Base-by-base conservation (phyloP, 2,329 filamentous ascomycete species). In the Penicillium expansum region DNA sequence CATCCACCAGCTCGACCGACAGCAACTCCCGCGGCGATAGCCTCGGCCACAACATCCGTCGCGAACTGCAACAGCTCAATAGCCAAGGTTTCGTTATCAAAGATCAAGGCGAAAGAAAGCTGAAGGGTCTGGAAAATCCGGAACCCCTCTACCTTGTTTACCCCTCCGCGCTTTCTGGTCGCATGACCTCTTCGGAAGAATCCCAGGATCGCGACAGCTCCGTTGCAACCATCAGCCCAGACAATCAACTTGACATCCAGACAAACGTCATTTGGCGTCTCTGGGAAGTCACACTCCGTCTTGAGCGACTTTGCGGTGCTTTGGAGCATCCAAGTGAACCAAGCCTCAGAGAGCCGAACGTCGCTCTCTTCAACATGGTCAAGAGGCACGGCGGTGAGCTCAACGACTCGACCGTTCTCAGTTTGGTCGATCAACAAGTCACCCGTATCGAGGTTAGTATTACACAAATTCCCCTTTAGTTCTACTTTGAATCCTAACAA, bases 101-200 rank as follows among this genome's bases (percentile, higher is more conserved):
- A 75, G 92, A 97, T 68, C 88, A 96, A 72, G 94, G 94, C 48
- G 92, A 97, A 75, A 88, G 89, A 64, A 97, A 96, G 70, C 82
- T 99, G 55, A 99, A 99, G 77, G 94, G 94, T 30, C 86, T 99
- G 13, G 94, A 99, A 75, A 99, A 99, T 70, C 93, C 94, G 0
- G 94, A 99, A 73, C 88, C 92, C 59, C 88, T 99, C 65, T 97
- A 96, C 76, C 87, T 96, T 57, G 89, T 99, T 72, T 99, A 97
- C 72, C 93, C 94, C 2, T 92, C 96, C 72, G 85, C 89, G 0
- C 83, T 99, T 32, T 86, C 90, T 13, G 91, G 91, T 38, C 88
- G 94, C 41, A 69, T 80, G 52, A 72, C 71, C 6, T 73, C 72
- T 16, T 64, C 73, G 57, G 80, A 84, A 35, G 60, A 81, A 80